Percentiles rank a stretch among this genome's conserved stretches.
Evolutionary conservation across 441 rosid species (phyloP).

Genomic region (Dalechampia spathulata): DNA sequence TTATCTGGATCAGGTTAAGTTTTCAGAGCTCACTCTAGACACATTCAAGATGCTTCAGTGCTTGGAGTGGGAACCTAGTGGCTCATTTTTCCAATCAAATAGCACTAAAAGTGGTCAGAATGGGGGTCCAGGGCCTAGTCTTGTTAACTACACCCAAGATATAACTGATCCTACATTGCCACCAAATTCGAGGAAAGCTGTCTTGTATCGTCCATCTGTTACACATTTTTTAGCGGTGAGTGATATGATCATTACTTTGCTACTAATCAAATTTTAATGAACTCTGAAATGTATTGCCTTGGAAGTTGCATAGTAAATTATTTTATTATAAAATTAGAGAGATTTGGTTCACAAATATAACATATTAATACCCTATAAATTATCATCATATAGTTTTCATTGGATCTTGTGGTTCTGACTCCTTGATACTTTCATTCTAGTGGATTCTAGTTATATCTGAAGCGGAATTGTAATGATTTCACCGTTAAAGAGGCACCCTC

Average conservation of each 20-base stretch:
- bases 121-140: conserved; percentile 51
- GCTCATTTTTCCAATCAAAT: conserved; percentile 63
- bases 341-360: neutral
- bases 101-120: conserved; percentile 48
- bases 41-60: conserved; percentile 94
- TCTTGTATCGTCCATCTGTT: conserved; percentile 74
- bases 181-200: conserved; percentile 77
- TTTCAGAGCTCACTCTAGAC: conserved; percentile 91
- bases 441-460: neutral
- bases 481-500: neutral
- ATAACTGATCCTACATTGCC: conserved; percentile 91
- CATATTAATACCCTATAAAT: neutral
- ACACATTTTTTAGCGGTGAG: conserved; percentile 91
- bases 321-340: neutral
- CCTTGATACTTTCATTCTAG: neutral
- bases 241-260: conserved; percentile 7
- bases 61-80: conserved; percentile 96
- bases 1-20: conserved; percentile 63
- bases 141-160: conserved; percentile 49
- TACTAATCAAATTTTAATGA: neutral
- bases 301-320: neutral
- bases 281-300: neutral
- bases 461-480: too few species aligned
- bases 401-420: neutral
- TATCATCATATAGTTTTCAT: neutral